phyloP scores from a whole-genome alignment of 257 asterid species.

The Scutellaria baicalensis region DNA sequence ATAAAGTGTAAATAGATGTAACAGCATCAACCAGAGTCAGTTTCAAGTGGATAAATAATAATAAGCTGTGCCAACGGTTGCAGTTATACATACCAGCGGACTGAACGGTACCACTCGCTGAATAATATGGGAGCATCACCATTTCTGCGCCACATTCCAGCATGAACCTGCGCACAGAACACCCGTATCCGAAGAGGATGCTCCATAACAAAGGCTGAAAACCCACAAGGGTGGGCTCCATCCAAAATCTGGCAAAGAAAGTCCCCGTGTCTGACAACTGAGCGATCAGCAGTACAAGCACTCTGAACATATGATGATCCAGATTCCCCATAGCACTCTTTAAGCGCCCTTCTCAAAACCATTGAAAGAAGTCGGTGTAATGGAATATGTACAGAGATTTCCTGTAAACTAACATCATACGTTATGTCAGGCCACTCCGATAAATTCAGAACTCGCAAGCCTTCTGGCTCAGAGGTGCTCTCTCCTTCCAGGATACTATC shows the following conservation, averaged over 20 bases:
- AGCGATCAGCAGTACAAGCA: slow-evolving; percentile 32
- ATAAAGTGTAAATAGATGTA: not conserved
- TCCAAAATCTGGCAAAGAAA: slow-evolving; percentile 73
- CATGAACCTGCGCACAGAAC: slow-evolving; percentile 91
- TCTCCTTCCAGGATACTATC: slow-evolving; percentile 52
- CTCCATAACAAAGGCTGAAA: slow-evolving; percentile 90
- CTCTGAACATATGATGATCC: slow-evolving; percentile 17
- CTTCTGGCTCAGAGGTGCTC: slow-evolving; percentile 49
- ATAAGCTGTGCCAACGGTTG: slow-evolving; percentile 5
- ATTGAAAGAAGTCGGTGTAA: slow-evolving; percentile 79
- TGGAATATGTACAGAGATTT: slow-evolving; percentile 80
- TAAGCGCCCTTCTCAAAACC: slow-evolving; percentile 67
- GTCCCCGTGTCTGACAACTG: slow-evolving; percentile 33
- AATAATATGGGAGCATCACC: slow-evolving; percentile 82
- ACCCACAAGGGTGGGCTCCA: slow-evolving; percentile 84
- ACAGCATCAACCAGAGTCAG: not conserved
- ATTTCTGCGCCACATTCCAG: slow-evolving; percentile 97
- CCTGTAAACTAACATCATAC: slow-evolving; percentile 86
- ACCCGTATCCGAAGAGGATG: slow-evolving; percentile 93
- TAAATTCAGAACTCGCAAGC: slow-evolving; percentile 58
- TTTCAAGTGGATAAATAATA: not conserved
- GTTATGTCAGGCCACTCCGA: slow-evolving; percentile 83
- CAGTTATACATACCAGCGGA: slow-evolving; percentile 64
- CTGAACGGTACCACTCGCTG: slow-evolving; percentile 87
- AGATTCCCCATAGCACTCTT: slow-evolving; percentile 70